A percentile compares a stretch with the other conserved stretches of the same genome.
These are phyloP conservation scores for Cryptococcus floricola DNA, from an alignment of 1,284 basidiomycete genomes.

Conservation along the genomic window DNA sequence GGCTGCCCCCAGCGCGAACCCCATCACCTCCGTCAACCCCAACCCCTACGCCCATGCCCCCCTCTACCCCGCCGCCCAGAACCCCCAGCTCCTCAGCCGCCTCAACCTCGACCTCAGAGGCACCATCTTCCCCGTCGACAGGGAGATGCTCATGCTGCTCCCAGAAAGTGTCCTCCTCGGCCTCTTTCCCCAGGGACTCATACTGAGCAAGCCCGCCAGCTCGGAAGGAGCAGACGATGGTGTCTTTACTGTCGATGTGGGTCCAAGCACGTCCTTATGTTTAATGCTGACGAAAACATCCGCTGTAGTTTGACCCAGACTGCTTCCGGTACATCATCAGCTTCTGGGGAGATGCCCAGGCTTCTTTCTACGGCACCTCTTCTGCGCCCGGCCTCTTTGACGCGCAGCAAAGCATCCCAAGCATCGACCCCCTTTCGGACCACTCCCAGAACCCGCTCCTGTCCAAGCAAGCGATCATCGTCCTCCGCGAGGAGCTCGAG, in stretches of 20 bases:
- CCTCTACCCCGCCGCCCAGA: slow-evolving; percentile 21
- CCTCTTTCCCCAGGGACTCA: slow-evolving; percentile 94
- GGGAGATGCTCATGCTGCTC: slow-evolving; percentile 97
- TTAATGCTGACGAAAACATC: background rate
- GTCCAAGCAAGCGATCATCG: slow-evolving; percentile 96
- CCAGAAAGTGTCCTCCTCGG: slow-evolving; percentile 96
- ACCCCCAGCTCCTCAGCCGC: slow-evolving; percentile 68
- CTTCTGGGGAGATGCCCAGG: slow-evolving; percentile 84
- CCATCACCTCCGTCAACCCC: slow-evolving; percentile 79
- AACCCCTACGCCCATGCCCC: slow-evolving; percentile 39
- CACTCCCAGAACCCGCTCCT: slow-evolving; percentile 77
- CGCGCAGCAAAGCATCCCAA: slow-evolving; percentile 73
- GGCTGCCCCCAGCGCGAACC: slow-evolving; percentile 54
- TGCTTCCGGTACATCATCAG: slow-evolving; percentile 90
- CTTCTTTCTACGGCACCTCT: slow-evolving; percentile 85
- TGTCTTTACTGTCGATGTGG: slow-evolving; percentile 90
- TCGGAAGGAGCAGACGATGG: slow-evolving; percentile 82
- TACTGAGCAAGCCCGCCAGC: slow-evolving; percentile 74
- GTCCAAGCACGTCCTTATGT: slow-evolving; percentile 42
- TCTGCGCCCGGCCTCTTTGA: slow-evolving; percentile 67
- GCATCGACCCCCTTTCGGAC: slow-evolving; percentile 43
- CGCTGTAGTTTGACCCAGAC: slow-evolving; percentile 83
- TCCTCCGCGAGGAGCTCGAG: slow-evolving; percentile 94
- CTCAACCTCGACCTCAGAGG: slow-evolving; percentile 90
- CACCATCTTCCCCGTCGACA: slow-evolving; percentile 86